Conservation (phyloP, 352 stramenopile species). For the Phytophthora quininea region DNA sequence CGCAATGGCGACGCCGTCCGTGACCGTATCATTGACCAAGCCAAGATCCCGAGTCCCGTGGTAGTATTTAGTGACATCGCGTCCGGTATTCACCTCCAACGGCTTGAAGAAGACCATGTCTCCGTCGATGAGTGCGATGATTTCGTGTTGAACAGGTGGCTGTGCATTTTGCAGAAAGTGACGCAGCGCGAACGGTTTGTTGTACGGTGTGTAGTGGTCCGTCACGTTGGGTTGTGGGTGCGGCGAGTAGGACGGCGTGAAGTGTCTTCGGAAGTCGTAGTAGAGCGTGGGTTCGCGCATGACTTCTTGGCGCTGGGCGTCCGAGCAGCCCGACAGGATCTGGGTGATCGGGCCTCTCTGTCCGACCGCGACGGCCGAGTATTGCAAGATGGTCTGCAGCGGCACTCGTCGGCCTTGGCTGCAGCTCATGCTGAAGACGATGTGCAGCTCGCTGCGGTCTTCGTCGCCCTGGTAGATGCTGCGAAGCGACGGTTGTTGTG, state of each 20-base stretch:
- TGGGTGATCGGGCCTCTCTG: constrained; percentile 59
- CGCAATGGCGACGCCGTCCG: constrained; percentile 47
- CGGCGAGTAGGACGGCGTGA: constrained; percentile 52
- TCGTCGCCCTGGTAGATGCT: constrained; percentile 34
- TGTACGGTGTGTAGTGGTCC: constrained; percentile 58
- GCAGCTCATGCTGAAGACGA: constrained; percentile 65
- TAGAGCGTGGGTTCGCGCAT: constrained; percentile 54
- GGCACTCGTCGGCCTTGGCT: constrained; percentile 42
- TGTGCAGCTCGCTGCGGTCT: constrained; percentile 47
- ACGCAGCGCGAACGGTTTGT: constrained; percentile 58
- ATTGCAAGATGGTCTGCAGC: constrained; percentile 52
- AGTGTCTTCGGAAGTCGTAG: constrained; percentile 59
- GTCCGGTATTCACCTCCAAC: constrained; percentile 50
- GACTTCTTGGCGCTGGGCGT: constrained; percentile 26
- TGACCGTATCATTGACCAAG: constrained; percentile 48
- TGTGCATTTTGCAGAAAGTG: constrained; percentile 57
- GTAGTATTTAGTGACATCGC: constrained; percentile 49
- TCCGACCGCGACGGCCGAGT: constrained; percentile 41
- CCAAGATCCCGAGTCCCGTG: constrained; percentile 32
- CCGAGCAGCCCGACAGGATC: constrained; percentile 54
- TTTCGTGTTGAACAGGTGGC: constrained; percentile 42
- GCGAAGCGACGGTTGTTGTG: not conserved
- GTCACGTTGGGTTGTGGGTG: constrained; percentile 44
- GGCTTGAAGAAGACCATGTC: constrained; percentile 53
- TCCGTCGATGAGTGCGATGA: constrained; percentile 45